Base-by-base conservation (phyloP, 139 green algal species). In the Chlamydomonas incerta region DNA sequence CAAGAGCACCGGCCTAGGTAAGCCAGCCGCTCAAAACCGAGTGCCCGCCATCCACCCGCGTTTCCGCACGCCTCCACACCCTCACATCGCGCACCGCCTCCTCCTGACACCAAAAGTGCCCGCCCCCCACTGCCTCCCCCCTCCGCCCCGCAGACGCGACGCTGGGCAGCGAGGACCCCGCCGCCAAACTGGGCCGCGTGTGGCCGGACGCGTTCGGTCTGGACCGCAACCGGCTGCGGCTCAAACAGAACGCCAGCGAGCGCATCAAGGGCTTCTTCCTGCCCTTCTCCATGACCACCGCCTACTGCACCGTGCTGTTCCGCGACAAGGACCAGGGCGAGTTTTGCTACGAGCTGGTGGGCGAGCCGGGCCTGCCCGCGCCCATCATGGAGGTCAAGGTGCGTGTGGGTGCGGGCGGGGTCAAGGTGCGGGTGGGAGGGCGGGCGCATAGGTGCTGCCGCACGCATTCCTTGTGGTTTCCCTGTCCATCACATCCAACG, bases 271-370 rank as follows among this genome's bases (percentile, higher is more conserved):
- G 87, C n/a, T 88, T 85, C 62, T 97, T 94, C 91, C 91, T 97
- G 47, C 95, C 95, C 33, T 97, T 96, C 84, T 81, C 70, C 26
- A 74, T 93, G 69, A 91, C 87, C 57, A 88, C 88, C 0, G 90
- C 95, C 79, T 88, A 87, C 77, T 92, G 86, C 89, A 91, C 90
- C 24, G 81, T 96, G 17, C 34, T 93, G 41, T 92, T 97, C 81
- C 79, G 60, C 74, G 83, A 89, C 77, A 87, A 88, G 82, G 77
- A 88, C 11, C 74, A 76, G 90, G 94, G 72, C 55, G 85, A 94
- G 86, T 96, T 96, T 80, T 80, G 74, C 26, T 95, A 95, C 72
- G 92, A 95, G 92, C 85, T 97, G 52, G 80, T 88, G 62, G 94
- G 93, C 15, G 85, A 93, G 79, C 86, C 92, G 17, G 65, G 82